Base-by-base conservation (phyloP, 352 stramenopile genomes). In the Peronospora destructor region DNA sequence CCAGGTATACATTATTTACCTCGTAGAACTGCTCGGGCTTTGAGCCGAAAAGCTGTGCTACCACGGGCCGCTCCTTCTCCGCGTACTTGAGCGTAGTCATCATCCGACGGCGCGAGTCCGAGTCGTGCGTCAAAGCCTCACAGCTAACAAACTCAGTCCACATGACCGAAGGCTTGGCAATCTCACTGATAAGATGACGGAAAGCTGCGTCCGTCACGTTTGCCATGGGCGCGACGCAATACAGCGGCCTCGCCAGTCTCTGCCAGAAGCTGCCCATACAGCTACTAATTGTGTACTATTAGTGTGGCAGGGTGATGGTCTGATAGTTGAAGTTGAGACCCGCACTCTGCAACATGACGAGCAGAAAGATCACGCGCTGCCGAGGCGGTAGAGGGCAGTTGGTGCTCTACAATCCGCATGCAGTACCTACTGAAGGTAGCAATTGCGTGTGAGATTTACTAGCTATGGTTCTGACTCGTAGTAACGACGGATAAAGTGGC, bases 101-200 rank as follows among this genome's bases (percentile, higher is more conserved):
- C 78, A 91, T 91, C 48, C 76, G 76, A 40, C 66, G 53, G 11
- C 78, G 65, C 13, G 81, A 88, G 12, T 61, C 61, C 1, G 56
- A 33, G 45, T 88, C 71, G 48, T 87, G 66, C 19, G 74, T 81
- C 21, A 92, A 66, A 35, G 78, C 81, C 61, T 91, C 81, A 48
- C 81, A 91, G 60, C 81, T 92, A 32, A 90, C 81, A 29, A 92
- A 92, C 46, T 92, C 81, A 10, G 78, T 92, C 78, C 81, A 92
- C 73, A 85, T 86, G 39, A 85, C 81, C 49, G 77, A 79, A 4
- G 81, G 81, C 54, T 88, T 89, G 42, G 73, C 74, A 35, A 92
- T 66, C 34, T 92, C 76, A 9, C 66, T 79, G 53, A 92, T 85
- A 28, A 89, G 61, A 17, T 62, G 62, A 9, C 81, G 78, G 44